A percentile compares a stretch with the other conserved stretches of the same genome.
These are phyloP conservation scores for Hygrocybe punicea DNA, from an alignment of 768 basidiomycete genomes.

Conservation along the genomic window DNA sequence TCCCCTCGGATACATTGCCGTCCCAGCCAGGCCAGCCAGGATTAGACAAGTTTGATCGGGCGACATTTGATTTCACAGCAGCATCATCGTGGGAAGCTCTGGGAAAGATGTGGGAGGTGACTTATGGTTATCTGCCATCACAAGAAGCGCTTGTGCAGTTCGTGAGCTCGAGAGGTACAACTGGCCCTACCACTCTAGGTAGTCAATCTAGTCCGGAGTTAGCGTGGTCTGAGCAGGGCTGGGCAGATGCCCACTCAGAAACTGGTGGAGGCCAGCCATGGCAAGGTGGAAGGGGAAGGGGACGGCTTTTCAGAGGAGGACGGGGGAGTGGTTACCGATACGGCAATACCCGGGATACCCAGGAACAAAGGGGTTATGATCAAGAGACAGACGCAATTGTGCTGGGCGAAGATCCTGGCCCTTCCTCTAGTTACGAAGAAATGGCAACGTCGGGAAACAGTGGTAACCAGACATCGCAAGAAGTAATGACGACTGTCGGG, in stretches of 20 bases:
- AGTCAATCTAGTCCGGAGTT: constrained; percentile 17
- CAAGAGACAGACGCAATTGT: constrained; percentile 57
- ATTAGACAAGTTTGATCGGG: constrained; percentile 66
- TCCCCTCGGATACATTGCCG: constrained; percentile 36
- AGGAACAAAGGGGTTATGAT: constrained; percentile 35
- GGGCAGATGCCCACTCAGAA: constrained; percentile 7
- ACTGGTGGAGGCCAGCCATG: constrained; percentile 18
- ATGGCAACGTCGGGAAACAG: constrained; percentile 5
- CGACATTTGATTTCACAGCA: constrained; percentile 69
- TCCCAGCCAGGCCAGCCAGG: constrained; percentile 46
- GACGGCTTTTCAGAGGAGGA: constrained; percentile 35
- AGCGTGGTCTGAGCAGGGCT: constrained; percentile 21
- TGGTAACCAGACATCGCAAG: not conserved
- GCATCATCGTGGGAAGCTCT: constrained; percentile 78
- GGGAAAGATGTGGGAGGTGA: constrained; percentile 71
- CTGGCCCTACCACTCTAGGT: constrained; percentile 20
- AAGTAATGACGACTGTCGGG: constrained; percentile 9
- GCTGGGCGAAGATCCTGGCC: constrained; percentile 45
- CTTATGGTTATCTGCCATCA: constrained; percentile 64
- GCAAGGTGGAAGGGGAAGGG: constrained; percentile 39
- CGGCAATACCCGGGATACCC: constrained; percentile 49
- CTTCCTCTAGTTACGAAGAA: constrained; percentile 15
- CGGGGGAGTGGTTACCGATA: constrained; percentile 39
- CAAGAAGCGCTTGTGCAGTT: constrained; percentile 78
- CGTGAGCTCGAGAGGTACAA: constrained; percentile 45